A percentile compares a stretch with the other conserved stretches of the same genome.
These are phyloP conservation scores for Solanum dulcamara DNA, from an alignment of 257 asterid genomes.

Conservation along the genomic window DNA sequence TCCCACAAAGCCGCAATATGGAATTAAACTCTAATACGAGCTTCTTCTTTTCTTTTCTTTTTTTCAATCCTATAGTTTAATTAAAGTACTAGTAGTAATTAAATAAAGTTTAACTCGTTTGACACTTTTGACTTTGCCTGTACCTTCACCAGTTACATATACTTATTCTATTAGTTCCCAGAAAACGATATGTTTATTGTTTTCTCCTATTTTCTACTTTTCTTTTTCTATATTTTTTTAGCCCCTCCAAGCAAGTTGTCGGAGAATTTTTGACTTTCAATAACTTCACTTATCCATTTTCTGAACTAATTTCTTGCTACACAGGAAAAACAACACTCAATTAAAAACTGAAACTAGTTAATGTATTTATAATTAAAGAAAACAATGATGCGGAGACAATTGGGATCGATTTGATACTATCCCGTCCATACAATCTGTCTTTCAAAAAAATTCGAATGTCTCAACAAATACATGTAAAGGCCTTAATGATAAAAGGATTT, in stretches of 20 bases:
- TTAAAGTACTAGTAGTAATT: neutral
- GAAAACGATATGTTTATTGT: neutral
- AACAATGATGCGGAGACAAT: neutral
- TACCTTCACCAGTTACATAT: neutral
- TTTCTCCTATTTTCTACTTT: neutral
- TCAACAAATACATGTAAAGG: neutral
- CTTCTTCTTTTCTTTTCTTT: neutral
- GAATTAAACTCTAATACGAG: neutral
- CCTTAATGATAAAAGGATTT: neutral
- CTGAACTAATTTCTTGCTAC: neutral
- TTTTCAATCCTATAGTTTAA: neutral
- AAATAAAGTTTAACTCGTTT: neutral
- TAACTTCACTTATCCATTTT: neutral
- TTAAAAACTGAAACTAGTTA: neutral
- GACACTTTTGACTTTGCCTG: neutral
- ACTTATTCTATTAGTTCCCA: neutral
- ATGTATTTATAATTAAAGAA: too few species aligned
- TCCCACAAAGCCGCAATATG: neutral
- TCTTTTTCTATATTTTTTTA: neutral
- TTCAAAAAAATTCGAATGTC: too few species aligned
- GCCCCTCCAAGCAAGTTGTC: neutral
- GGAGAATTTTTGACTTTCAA: neutral
- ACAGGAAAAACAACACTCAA: neutral
- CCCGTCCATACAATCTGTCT: neutral
- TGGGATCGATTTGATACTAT: neutral